Base-by-base conservation (phyloP, 1,139 yeast species). In the Blastobotrys niveus region DNA sequence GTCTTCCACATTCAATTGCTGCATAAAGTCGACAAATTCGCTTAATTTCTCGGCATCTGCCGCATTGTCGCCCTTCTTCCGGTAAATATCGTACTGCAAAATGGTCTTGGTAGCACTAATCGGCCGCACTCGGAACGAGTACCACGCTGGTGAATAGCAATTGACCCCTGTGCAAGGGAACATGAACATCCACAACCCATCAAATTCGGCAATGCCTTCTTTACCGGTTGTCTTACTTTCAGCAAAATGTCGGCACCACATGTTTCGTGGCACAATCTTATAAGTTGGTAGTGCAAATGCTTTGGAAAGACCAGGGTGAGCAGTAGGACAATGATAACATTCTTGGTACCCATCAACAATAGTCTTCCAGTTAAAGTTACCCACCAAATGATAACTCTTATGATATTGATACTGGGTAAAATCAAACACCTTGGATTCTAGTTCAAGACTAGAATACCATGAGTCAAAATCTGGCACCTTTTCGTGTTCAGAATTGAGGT, bases 111-210 rank as follows among this genome's bases (percentile, higher is more conserved):
- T 32, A 5, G 41, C 46, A 8, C 38, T 10, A n/a, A 32, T 32
- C n/a, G 46, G 46, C 20, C 29, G 34, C 26, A 43, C 34, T 24
- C 42, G 24, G 31, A 43, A 29, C 19, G 42, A 33, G 20, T 43
- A 43, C 46, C 46, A 43, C 5, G 46, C 46, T 20, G 46, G 46
- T 10, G 46, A 43, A 24, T 43, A 43, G 35, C 46, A 43, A 34
- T 43, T 43, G 35, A 43, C 39, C 10, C 46, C 46, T 14, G 34
- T 38, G 25, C 33, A 27, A 21, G 46, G 46, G 39, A 43, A 43
- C 30, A 40, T 43, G 34, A 34, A 43, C 46, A 43, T 43, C 46
- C 46, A 43, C 17, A 43, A 34, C 14, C 46, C 46, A 24, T 43
- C 46, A 36, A 38, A 38, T 34, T 43, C 46, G 22, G 42, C 46